Percentiles rank a stretch among this genome's conserved stretches.
Evolutionary conservation across 2,329 filamentous ascomycete genomes (phyloP).

Genomic region (Nigrospora oryzae): DNA sequence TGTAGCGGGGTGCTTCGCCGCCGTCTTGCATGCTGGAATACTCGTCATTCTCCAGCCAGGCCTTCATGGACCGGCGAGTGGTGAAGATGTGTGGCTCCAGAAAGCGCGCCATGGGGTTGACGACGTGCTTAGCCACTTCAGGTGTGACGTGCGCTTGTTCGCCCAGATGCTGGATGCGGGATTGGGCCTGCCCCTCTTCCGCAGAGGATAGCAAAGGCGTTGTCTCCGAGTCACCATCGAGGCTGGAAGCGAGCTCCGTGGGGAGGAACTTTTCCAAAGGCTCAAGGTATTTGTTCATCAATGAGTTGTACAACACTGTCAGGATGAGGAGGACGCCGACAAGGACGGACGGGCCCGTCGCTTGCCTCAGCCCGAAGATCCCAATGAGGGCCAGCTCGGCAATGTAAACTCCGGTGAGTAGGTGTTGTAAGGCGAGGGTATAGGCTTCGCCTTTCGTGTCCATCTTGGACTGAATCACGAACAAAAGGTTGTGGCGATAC

Average conservation of each 20-base stretch:
- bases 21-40: constrained; percentile 9
- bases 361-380: constrained; percentile 53
- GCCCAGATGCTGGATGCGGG: constrained; percentile 13
- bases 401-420: constrained; percentile 64
- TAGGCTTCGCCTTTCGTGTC: constrained; percentile 69
- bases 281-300: constrained; percentile 18
- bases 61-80: constrained; percentile 15
- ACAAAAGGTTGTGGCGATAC: constrained; percentile 69
- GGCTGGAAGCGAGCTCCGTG: constrained; percentile 9
- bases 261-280: constrained; percentile 20
- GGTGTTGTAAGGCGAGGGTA: constrained; percentile 62
- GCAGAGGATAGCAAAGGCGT: constrained; percentile 6
- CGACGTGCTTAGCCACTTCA: constrained; percentile 8
- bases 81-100: constrained; percentile 17
- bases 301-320: constrained; percentile 52
- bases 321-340: constrained; percentile 54
- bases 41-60: constrained; percentile 11
- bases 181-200: constrained; percentile 15
- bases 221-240: not conserved
- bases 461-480: constrained; percentile 59
- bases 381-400: constrained; percentile 61
- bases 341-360: constrained; percentile 51
- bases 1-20: constrained; percentile 9
- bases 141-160: constrained; percentile 10
- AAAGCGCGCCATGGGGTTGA: constrained; percentile 16